phyloP scores from a whole-genome alignment of 1,284 basidiomycete species.

The Leccinum olivaceoglutinosum region DNA sequence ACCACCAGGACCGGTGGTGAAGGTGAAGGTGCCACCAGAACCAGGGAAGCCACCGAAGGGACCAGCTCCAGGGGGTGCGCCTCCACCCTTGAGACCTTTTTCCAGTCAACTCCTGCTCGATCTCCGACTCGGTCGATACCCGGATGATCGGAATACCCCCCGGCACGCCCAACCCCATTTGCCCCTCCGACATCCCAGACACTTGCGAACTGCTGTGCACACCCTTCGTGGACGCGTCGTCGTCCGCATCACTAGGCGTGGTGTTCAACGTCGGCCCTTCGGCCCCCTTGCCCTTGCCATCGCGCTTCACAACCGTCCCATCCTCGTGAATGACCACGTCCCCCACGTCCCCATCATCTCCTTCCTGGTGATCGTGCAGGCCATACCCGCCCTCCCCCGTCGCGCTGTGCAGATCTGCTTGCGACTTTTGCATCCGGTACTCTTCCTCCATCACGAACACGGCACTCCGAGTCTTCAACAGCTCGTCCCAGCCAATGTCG shows the following conservation, averaged over 20 bases:
- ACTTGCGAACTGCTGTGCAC: slow-evolving; percentile 35
- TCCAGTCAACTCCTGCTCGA: slow-evolving; percentile 44
- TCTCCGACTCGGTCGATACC: slow-evolving; percentile 54
- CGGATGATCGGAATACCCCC: slow-evolving; percentile 78
- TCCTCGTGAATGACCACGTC: slow-evolving; percentile 50
- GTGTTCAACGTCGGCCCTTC: slow-evolving; percentile 23
- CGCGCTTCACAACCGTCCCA: slow-evolving; percentile 35
- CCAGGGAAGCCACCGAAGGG: slow-evolving; percentile 46
- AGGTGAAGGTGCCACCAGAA: slow-evolving; percentile 51
- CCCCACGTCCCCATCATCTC: not conserved
- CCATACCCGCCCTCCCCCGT: not conserved
- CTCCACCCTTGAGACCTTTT: slow-evolving; percentile 84
- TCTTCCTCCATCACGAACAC: slow-evolving; percentile 99
- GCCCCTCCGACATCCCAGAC: slow-evolving; percentile 20
- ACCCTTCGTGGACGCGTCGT: slow-evolving; percentile 70
- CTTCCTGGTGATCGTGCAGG: slow-evolving; percentile 9
- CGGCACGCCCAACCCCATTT: slow-evolving; percentile 17
- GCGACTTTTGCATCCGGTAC: slow-evolving; percentile 84
- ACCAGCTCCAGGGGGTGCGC: slow-evolving; percentile 37
- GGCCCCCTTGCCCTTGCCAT: not conserved
- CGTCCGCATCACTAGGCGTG: slow-evolving; percentile 43
- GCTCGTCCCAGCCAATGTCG: slow-evolving; percentile 97
- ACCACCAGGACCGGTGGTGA: slow-evolving; percentile 45
- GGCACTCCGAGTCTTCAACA: slow-evolving; percentile 86
- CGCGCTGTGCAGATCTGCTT: slow-evolving; percentile 46